Evolutionary conservation across 768 basidiomycete genomes (phyloP).

Genomic region (Cantharellus anzutake): DNA sequence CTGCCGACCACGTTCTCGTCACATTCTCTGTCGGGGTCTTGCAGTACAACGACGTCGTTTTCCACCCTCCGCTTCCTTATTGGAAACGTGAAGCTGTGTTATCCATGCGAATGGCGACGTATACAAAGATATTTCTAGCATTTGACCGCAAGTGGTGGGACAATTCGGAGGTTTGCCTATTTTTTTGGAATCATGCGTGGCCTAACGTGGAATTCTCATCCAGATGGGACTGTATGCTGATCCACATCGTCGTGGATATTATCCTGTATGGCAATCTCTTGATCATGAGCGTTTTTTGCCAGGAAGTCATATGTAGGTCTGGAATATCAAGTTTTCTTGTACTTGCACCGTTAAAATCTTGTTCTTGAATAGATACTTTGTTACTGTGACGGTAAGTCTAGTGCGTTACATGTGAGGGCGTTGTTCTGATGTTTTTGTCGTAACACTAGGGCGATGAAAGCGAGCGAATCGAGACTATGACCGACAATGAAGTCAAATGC

Average conservation of each 20-base stretch:
- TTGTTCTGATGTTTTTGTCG: too few relatives aligned
- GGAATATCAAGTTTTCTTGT: not conserved
- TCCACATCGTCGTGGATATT: slow-evolving; percentile 25
- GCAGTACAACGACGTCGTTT: slow-evolving; percentile 40
- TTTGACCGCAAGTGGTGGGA: slow-evolving; percentile 42
- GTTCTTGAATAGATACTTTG: slow-evolving; percentile 19
- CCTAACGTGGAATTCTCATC: slow-evolving; percentile 11
- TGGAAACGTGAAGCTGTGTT: slow-evolving; percentile 50
- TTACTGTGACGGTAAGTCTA: slow-evolving; percentile 18
- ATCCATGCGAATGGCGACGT: slow-evolving; percentile 41
- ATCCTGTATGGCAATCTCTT: slow-evolving; percentile 49
- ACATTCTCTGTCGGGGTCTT: slow-evolving; percentile 57
- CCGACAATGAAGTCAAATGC: slow-evolving; percentile 25
- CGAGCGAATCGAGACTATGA: slow-evolving; percentile 34
- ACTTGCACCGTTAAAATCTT: not conserved
- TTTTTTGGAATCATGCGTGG: not conserved
- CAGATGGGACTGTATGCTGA: slow-evolving; percentile 42
- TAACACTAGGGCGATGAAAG: slow-evolving; percentile 36
- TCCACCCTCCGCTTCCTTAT: slow-evolving; percentile 33
- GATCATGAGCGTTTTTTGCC: slow-evolving; percentile 40
- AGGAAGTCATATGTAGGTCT: slow-evolving; percentile 30
- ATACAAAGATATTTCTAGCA: slow-evolving; percentile 49
- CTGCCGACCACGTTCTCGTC: slow-evolving; percentile 38
- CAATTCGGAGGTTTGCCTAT: slow-evolving; percentile 21
- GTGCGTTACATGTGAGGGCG: too few relatives aligned